phyloP scores from a whole-genome alignment of 371 early-diverging fungal species.

The Mucor circinelloides region DNA sequence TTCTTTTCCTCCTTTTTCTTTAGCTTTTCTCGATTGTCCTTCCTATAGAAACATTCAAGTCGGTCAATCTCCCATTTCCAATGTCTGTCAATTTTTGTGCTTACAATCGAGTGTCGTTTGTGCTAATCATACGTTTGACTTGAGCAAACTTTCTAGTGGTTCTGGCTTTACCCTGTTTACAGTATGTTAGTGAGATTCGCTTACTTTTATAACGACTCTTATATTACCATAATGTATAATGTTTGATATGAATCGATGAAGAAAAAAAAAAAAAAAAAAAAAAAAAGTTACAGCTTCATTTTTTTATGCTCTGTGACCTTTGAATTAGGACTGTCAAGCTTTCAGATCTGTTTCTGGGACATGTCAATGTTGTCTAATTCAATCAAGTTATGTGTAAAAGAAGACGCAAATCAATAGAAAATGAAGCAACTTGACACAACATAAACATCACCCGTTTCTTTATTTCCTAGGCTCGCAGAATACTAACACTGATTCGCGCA shows the following conservation, averaged over 20 bases:
- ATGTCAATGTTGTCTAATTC: no score
- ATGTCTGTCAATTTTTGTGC: slow-evolving; percentile 14
- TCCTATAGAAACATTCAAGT: slow-evolving; percentile 40
- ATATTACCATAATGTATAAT: not conserved
- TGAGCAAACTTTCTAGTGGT: slow-evolving; percentile 92
- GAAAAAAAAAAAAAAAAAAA: no score
- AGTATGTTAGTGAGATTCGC: not conserved
- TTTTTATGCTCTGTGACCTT: no score
- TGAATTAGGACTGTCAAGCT: no score
- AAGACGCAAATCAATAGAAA: no score
- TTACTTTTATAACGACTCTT: not conserved
- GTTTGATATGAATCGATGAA: not conserved
- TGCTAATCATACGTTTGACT: slow-evolving; percentile 90
- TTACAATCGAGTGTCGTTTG: slow-evolving; percentile 88
- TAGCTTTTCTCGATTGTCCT: slow-evolving; percentile 79
- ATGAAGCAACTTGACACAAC: no score
- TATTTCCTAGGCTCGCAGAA: no score
- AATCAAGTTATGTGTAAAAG: no score
- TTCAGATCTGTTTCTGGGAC: no score
- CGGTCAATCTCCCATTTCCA: not conserved
- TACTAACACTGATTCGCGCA: no score
- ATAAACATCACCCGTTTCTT: no score
- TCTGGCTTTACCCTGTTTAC: slow-evolving; percentile 85
- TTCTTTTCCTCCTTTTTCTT: slow-evolving; percentile 74
- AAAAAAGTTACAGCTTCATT: no score